Conservation (phyloP, 2,329 filamentous ascomycete species). For the Cladophialophora psammophila region DNA sequence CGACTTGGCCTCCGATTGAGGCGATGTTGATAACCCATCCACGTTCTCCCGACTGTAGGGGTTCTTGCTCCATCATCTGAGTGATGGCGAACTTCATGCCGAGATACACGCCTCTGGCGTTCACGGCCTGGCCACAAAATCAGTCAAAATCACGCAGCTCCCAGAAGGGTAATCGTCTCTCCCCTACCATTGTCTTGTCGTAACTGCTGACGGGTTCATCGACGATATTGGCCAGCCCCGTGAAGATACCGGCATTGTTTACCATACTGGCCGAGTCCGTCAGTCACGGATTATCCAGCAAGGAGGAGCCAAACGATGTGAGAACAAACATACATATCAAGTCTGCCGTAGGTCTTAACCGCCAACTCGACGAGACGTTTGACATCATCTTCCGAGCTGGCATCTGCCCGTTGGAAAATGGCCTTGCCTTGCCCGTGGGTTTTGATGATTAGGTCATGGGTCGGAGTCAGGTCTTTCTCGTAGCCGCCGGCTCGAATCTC, state of each 20-base stretch:
- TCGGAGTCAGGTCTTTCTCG: conserved; percentile 33
- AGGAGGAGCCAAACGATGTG: neutral
- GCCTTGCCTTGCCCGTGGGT: conserved; percentile 44
- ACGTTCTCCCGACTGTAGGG: conserved; percentile 42
- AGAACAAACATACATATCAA: conserved; percentile 53
- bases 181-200: conserved; percentile 75
- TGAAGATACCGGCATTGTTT: conserved; percentile 87
- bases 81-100: conserved; percentile 85
- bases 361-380: conserved; percentile 47
- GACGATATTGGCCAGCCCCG: conserved; percentile 2
- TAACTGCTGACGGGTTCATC: conserved; percentile 67
- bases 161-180: neutral
- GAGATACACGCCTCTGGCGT: conserved; percentile 95
- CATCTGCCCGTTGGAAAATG: conserved; percentile 56
- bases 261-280: conserved; percentile 65
- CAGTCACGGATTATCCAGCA: neutral
- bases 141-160: neutral
- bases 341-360: conserved; percentile 48
- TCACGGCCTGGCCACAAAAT: conserved; percentile 67
- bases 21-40: conserved; percentile 54
- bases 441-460: conserved; percentile 50
- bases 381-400: conserved; percentile 48
- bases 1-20: conserved; percentile 17
- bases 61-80: conserved; percentile 29
- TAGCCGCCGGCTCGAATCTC: conserved; percentile 2